These are phyloP conservation scores for Penicillium bovifimosum DNA, from an alignment of 495 filamentous ascomycete species.

Conservation along the genomic window DNA sequence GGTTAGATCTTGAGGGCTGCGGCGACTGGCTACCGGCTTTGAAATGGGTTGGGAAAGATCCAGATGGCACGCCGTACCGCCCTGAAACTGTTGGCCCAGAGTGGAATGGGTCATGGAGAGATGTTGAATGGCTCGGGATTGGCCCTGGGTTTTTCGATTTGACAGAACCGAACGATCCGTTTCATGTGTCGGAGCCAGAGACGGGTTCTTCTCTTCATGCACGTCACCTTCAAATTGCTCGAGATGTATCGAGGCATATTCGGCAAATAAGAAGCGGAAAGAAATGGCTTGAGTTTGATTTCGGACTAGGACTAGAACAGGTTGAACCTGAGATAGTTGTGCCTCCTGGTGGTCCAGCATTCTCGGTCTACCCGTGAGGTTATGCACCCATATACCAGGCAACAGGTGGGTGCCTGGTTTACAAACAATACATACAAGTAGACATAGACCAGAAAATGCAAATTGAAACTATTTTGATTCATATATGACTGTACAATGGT, in stretches of 20 bases:
- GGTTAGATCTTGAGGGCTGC: slow-evolving; percentile 78
- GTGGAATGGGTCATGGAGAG: slow-evolving; percentile 48
- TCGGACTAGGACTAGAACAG: slow-evolving; percentile 23
- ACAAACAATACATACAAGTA: no score
- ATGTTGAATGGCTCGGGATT: slow-evolving; percentile 43
- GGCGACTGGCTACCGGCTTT: slow-evolving; percentile 63
- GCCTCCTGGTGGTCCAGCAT: slow-evolving; percentile 17
- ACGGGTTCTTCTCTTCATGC: not conserved
- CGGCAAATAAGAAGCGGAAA: slow-evolving; percentile 24
- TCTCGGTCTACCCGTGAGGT: slow-evolving; percentile 1
- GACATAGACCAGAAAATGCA: not conserved
- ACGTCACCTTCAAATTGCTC: slow-evolving; percentile 20
- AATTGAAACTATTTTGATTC: slow-evolving; percentile 11
- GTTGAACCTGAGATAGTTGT: slow-evolving; percentile 16
- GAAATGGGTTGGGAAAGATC: slow-evolving; percentile 34
- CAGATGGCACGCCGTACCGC: slow-evolving; percentile 22
- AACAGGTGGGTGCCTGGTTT: no score
- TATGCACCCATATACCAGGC: not conserved
- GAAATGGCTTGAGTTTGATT: slow-evolving; percentile 35
- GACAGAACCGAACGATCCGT: not conserved
- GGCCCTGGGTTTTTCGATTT: slow-evolving; percentile 42
- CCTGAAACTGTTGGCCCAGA: slow-evolving; percentile 34
- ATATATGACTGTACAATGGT: slow-evolving; percentile 29
- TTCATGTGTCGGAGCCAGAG: slow-evolving; percentile 1
- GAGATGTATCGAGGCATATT: slow-evolving; percentile 26